phyloP scores from a whole-genome alignment of 805 yeast genomes.

The Candida taoyuanica region DNA sequence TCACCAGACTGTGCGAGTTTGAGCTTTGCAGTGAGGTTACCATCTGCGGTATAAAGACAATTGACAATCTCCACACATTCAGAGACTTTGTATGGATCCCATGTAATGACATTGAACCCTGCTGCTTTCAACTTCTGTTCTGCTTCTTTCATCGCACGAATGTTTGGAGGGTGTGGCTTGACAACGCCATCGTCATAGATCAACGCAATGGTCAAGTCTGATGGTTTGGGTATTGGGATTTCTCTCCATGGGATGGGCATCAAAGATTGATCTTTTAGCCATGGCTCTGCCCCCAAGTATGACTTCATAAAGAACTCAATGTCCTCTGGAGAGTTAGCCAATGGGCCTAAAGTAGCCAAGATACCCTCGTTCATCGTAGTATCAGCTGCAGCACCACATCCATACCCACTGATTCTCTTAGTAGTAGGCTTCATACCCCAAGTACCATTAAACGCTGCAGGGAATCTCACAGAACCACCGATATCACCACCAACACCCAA shows the following conservation, averaged over 20 bases:
- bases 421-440: constrained; percentile 59
- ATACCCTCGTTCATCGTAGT: constrained; percentile 44
- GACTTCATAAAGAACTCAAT: constrained; percentile 59
- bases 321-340: constrained; percentile 58
- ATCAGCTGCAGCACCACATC: constrained; percentile 20
- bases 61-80: constrained; percentile 56
- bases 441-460: constrained; percentile 58
- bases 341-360: constrained; percentile 65
- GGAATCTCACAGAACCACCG: constrained; percentile 66
- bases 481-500: constrained; percentile 65
- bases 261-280: constrained; percentile 33
- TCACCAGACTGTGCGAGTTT: constrained; percentile 60
- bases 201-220: constrained; percentile 51
- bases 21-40: constrained; percentile 52
- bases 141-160: constrained; percentile 49
- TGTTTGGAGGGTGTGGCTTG: constrained; percentile 62
- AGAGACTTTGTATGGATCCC: constrained; percentile 52
- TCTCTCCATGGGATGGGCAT: constrained; percentile 38
- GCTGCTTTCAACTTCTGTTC: constrained; percentile 52
- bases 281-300: constrained; percentile 46
- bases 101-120: constrained; percentile 52
- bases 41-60: constrained; percentile 59
- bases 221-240: constrained; percentile 32
- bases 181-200: constrained; percentile 60
- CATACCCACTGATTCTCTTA: constrained; percentile 41